Evolutionary conservation across 2,329 filamentous ascomycete species (phyloP), one percentile per base, ranked within the genome.

Genomic region (Pseudocercospora pini-densiflorae): DNA sequence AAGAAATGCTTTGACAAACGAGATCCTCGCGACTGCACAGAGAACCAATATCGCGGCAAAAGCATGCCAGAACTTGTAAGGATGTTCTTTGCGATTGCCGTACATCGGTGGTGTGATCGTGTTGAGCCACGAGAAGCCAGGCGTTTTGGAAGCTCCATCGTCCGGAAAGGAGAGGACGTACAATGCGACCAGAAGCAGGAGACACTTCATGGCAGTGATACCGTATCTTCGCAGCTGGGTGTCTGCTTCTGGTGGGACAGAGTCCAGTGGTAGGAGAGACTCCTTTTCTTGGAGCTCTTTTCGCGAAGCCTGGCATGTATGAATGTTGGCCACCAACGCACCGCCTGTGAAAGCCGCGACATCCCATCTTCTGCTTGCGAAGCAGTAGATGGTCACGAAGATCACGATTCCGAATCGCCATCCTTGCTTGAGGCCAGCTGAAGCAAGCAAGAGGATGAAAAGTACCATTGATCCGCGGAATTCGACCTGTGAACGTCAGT

Each of bases 321-420:
- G 65, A 5, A 67, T 29, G 12, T 64, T 49, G 31, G 67, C 67
- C 10, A 69, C 64, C 6, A 69, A 36, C 19, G 67, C 59, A 24
- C 67, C 67, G 16, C 61, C 67, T 2, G 51, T 69, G 43, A 69
- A 69, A 5, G 64, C 65, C 7, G 67, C 61, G 7, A 69, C 59
- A 7, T 69, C 64, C 67, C 67, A 69, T 53, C 62, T 36, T 9
- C 29, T 36, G 10, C 59, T 59, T 5, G 12, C 29, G 27, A 66
- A 49, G 36, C 47, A 43, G 61, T 63, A 63, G 6, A 14, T 14
- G 10, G 61, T 61, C 5, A 62, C 64, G 14, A 64, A 21, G 4
- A 58, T 21, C 7, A 62, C 33, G 9, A 68, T 53, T 9, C 67
- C 63, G 54, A 62, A 53, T 24, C 54, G 47, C 63, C 64, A 68